Evolutionary conservation across 805 yeast genomes (phyloP), one percentile per base, ranked within the genome.

Genomic region (Zygotorulaspora sp.): DNA sequence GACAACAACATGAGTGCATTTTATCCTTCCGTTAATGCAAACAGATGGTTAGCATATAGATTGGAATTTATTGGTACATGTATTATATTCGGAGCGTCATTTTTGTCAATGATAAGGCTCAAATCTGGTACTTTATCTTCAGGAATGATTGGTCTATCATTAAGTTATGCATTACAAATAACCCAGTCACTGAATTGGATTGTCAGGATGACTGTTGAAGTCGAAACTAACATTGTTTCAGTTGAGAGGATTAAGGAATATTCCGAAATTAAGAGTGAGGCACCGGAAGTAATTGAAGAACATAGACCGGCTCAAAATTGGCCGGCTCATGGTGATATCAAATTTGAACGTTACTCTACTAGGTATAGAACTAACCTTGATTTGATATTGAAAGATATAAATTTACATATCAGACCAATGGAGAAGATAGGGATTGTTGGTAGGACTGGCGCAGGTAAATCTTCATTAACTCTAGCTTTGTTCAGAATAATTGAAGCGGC

Each of bases 141-240:
- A 12, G 98, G 98, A 65, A 67, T 85, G 57, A 89, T 89, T 54
- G 99, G 99, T 71, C 71, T 92, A 52, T 82, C 96, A 15, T 83
- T 92, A 52, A 83, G 95, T 32, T 94, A 92, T 63, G 90, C 98
- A 2, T 71, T 92, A 46, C 95, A 87, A 62, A 75, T 89, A 44
- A 92, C 99, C 0, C 96, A 88, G 63, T 75, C 96, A 0, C 74
- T 92, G 63, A 90, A 88, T 62, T 90, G 97, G 97, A 87, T 92
- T 63, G 97, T 92, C 20, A 77, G 99, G 66, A 90, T 89, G 97
- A 86, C 97, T 0, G 98, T 92, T 30, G 98, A 92, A 53, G 96
- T 92, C 31, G 98, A 92, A 63, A 88, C 97, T 9, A 90, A 88
- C 63, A 89, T 92, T 66, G 98, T 92, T 25, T 84, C 95, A 13